Evolutionary conservation across 208 protist species (phyloP).

Genomic region (Trypanosoma theileri): DNA sequence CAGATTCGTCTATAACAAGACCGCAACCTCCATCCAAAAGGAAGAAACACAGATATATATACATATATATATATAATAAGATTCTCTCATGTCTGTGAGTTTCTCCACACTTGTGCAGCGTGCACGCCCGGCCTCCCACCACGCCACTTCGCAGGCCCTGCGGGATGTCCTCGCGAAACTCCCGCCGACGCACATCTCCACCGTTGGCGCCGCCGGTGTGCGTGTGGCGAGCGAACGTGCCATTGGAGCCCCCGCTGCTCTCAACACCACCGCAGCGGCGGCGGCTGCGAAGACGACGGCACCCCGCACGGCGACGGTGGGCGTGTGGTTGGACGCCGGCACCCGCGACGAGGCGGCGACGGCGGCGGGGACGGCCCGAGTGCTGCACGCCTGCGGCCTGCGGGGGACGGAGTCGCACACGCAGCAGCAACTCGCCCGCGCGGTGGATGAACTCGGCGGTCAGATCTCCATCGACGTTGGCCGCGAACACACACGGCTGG

Average conservation of each 20-base stretch:
- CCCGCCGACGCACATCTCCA: conserved; percentile 90
- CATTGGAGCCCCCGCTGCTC: no score
- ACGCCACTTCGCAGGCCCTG: conserved; percentile 66
- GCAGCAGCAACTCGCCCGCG: conserved; percentile 84
- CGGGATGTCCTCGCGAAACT: conserved; percentile 70
- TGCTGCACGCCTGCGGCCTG: conserved; percentile 98
- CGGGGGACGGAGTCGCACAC: conserved; percentile 93
- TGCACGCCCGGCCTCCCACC: conserved; percentile 70
- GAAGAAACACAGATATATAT: background rate
- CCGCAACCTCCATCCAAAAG: background rate
- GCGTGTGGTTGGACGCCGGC: conserved; percentile 97
- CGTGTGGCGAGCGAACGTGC: conserved; percentile 93
- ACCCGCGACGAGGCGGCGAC: conserved; percentile 93
- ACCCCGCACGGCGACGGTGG: conserved; percentile 93
- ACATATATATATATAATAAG: conserved; percentile 1
- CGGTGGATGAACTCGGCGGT: conserved; percentile 96
- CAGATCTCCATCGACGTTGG: conserved; percentile 97
- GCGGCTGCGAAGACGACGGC: conserved; percentile 68
- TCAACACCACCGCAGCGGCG: no score
- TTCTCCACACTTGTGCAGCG: conserved; percentile 85
- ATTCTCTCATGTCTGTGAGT: conserved; percentile 70
- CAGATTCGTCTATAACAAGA: conserved; percentile 5
- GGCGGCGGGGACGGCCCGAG: conserved; percentile 97
- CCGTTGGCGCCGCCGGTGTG: conserved; percentile 95
- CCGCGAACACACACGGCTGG: conserved; percentile 96